Conservation (phyloP, 2,329 filamentous ascomycete genomes). For the Fonsecaea erecta region DNA sequence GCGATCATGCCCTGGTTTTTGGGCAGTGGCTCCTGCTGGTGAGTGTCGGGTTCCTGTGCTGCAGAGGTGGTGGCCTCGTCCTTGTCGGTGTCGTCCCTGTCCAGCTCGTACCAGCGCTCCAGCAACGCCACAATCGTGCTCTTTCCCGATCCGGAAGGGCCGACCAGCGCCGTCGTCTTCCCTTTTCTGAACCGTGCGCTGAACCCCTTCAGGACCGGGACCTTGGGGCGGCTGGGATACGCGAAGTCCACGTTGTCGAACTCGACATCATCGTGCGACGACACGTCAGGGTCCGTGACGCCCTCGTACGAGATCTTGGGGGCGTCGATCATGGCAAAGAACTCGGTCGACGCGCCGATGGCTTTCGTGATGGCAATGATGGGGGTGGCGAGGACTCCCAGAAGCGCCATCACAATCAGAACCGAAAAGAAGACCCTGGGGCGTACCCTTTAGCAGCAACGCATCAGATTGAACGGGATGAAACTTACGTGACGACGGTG, state of each 20-base stretch:
- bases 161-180: constrained; percentile 52
- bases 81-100: constrained; percentile 5
- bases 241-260: constrained; percentile 71
- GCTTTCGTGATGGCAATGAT: constrained; percentile 57
- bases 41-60: background rate
- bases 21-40: constrained; percentile 3
- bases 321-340: constrained; percentile 73
- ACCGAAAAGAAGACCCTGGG: constrained; percentile 46
- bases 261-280: constrained; percentile 70
- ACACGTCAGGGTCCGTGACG: constrained; percentile 45
- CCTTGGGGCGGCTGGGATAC: constrained; percentile 61
- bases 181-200: constrained; percentile 43
- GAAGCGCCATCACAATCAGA: constrained; percentile 49
- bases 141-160: constrained; percentile 53
- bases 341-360: constrained; percentile 85
- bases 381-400: constrained; percentile 44
- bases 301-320: constrained; percentile 56
- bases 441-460: constrained; percentile 8
- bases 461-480: background rate
- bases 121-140: constrained; percentile 52
- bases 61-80: background rate
- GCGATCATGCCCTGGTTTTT: constrained; percentile 54
- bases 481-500: constrained; percentile 45
- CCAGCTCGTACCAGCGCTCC: constrained; percentile 50
- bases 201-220: constrained; percentile 45